Evolutionary conservation across 805 yeast genomes (phyloP).

Genomic region (Yarrowia hollandica): DNA sequence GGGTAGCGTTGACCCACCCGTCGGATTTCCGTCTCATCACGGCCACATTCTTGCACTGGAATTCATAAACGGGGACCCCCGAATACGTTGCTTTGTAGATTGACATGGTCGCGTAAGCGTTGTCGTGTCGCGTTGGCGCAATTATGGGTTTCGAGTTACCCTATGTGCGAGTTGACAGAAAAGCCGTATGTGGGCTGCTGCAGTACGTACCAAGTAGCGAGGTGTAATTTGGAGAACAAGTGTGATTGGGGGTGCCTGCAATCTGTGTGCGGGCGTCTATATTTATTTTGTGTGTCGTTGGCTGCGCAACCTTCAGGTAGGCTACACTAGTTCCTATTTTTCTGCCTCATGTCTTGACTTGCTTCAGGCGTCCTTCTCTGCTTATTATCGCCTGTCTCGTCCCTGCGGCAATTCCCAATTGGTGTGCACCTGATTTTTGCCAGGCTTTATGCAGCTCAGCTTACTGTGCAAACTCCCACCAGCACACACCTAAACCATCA

Average conservation of each 20-base stretch:
- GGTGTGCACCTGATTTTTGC: too few species aligned
- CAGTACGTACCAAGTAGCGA: too few species aligned
- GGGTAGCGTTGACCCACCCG: slow-evolving; percentile 97
- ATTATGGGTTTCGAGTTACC: slow-evolving; percentile 14
- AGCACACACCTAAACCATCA: slow-evolving; percentile 9
- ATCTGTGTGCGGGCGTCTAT: too few species aligned
- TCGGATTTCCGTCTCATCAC: slow-evolving; percentile 88
- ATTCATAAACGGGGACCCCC: slow-evolving; percentile 48
- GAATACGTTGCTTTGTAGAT: slow-evolving; percentile 48
- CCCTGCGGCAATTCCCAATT: slow-evolving; percentile 2
- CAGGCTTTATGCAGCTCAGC: background rate
- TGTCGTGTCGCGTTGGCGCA: slow-evolving; percentile 30
- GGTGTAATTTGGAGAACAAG: background rate
- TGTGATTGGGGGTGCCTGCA: too few species aligned
- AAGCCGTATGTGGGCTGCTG: background rate
- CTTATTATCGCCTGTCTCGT: background rate
- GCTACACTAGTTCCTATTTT: too few species aligned
- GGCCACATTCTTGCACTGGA: slow-evolving; percentile 68
- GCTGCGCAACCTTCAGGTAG: too few species aligned
- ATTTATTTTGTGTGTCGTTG: too few species aligned
- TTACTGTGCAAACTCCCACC: too few species aligned
- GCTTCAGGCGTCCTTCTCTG: too few species aligned
- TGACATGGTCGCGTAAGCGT: slow-evolving; percentile 28
- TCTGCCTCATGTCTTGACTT: too few species aligned
- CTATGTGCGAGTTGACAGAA: background rate